Evolutionary conservation across 1,284 basidiomycete genomes (phyloP).

Genomic region (Exobasidium cylindrosporum): DNA sequence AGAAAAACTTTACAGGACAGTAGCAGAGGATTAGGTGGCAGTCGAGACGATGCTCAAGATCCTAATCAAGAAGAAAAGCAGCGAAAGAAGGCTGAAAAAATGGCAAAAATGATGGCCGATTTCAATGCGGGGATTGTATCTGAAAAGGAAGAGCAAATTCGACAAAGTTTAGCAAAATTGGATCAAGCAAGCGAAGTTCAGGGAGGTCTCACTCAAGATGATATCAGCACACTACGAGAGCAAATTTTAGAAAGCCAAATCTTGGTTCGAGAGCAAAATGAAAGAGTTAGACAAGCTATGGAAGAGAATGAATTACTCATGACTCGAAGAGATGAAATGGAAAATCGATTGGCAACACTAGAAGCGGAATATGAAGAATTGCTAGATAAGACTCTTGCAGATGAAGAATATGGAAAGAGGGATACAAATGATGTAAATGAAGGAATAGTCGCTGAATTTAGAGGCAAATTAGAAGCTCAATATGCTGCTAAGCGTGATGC

Average conservation of each 20-base stretch:
- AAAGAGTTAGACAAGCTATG: conserved; percentile 80
- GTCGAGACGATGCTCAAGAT: conserved; percentile 66
- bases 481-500: conserved; percentile 88
- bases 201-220: conserved; percentile 63
- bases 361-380: conserved; percentile 96
- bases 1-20: conserved; percentile 42
- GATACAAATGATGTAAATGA: conserved; percentile 19
- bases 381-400: conserved; percentile 61
- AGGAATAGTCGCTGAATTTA: conserved; percentile 62
- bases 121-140: conserved; percentile 76
- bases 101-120: conserved; percentile 99
- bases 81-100: conserved; percentile 97
- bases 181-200: conserved; percentile 58
- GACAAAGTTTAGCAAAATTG: conserved; percentile 76
- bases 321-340: conserved; percentile 81
- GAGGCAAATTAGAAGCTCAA: conserved; percentile 91
- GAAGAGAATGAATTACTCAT: conserved; percentile 86
- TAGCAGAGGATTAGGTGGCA: conserved; percentile 51
- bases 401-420: conserved; percentile 45
- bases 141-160: conserved; percentile 88
- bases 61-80: conserved; percentile 87
- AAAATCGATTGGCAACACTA: conserved; percentile 73
- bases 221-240: conserved; percentile 74
- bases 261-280: conserved; percentile 80
- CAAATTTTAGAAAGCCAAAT: conserved; percentile 86